Conservation (phyloP, 345 rosid genomes). For the Heritiera littoralis region DNA sequence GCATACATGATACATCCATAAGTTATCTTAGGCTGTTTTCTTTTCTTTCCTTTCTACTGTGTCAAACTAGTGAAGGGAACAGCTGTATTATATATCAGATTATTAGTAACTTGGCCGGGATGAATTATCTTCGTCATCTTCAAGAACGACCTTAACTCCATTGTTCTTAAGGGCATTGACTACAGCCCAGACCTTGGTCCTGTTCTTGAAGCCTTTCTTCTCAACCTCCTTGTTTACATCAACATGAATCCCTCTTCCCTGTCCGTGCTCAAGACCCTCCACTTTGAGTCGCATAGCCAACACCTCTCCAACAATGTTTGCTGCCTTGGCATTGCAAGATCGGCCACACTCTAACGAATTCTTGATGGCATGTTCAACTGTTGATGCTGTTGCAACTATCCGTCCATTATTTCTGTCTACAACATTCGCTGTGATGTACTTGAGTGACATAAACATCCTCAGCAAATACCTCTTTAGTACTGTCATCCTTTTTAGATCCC, state of each 20-base stretch:
- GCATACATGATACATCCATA: constrained; percentile 5
- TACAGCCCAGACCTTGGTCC: constrained; percentile 56
- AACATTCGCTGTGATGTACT: constrained; percentile 78
- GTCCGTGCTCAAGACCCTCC: constrained; percentile 74
- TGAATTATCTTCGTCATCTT: constrained; percentile 42
- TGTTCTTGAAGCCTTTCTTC: constrained; percentile 79
- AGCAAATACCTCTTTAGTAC: constrained; percentile 66
- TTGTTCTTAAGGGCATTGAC: constrained; percentile 76
- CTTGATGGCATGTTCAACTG: constrained; percentile 78
- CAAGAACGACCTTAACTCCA: constrained; percentile 71
- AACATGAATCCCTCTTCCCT: constrained; percentile 72
- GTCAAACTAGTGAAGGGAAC: neutral
- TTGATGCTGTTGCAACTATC: constrained; percentile 70
- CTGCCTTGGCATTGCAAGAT: constrained; percentile 81
- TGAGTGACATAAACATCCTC: constrained; percentile 69
- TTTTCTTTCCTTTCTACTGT: neutral
- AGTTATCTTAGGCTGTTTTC: neutral
- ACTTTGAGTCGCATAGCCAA: constrained; percentile 80
- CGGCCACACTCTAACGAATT: constrained; percentile 80
- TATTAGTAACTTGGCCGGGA: constrained; percentile 19
- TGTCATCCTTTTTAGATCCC: constrained; percentile 42
- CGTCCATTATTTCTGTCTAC: constrained; percentile 81
- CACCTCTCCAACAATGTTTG: constrained; percentile 74
- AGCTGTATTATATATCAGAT: neutral
- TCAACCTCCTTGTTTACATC: constrained; percentile 73